Percentiles rank a stretch among this genome's conserved stretches.
These are phyloP conservation scores for Ophiostoma ips DNA, from an alignment of 2,329 filamentous ascomycete genomes.

Conservation along the genomic window DNA sequence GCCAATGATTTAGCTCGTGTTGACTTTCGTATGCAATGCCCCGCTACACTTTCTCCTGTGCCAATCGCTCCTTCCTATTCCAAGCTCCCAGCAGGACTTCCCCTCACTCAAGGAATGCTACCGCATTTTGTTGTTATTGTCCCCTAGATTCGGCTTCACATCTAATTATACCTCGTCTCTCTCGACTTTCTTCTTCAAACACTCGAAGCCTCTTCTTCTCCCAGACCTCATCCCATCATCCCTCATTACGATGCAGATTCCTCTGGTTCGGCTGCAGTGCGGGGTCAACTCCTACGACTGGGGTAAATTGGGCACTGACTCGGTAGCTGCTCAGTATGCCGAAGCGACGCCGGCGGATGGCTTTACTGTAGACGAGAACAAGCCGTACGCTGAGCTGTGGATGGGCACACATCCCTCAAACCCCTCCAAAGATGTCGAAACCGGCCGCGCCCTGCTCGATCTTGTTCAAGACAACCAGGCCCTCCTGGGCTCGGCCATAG, in stretches of 20 bases:
- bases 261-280: slow-evolving; percentile 72
- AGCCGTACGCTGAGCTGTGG: slow-evolving; percentile 89
- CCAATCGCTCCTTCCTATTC: slow-evolving; percentile 3
- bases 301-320: slow-evolving; percentile 83
- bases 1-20: slow-evolving; percentile 9
- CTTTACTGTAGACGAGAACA: slow-evolving; percentile 68
- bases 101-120: no score
- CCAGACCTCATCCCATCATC: no score
- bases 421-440: slow-evolving; percentile 77
- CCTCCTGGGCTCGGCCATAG: slow-evolving; percentile 61
- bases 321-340: slow-evolving; percentile 79
- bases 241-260: slow-evolving; percentile 47
- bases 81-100: not conserved
- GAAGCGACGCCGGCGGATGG: slow-evolving; percentile 64
- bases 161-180: not conserved
- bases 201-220: no score
- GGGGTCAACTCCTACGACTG: slow-evolving; percentile 98
- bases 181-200: not conserved
- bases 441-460: slow-evolving; percentile 74
- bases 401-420: slow-evolving; percentile 98
- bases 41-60: not conserved
- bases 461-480: slow-evolving; percentile 76
- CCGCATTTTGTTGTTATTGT: not conserved
- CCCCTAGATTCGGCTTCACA: not conserved
- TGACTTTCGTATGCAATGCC: not conserved